Evolutionary conservation across 1,284 basidiomycete species (phyloP).

Genomic region (Ustilago sp.): DNA sequence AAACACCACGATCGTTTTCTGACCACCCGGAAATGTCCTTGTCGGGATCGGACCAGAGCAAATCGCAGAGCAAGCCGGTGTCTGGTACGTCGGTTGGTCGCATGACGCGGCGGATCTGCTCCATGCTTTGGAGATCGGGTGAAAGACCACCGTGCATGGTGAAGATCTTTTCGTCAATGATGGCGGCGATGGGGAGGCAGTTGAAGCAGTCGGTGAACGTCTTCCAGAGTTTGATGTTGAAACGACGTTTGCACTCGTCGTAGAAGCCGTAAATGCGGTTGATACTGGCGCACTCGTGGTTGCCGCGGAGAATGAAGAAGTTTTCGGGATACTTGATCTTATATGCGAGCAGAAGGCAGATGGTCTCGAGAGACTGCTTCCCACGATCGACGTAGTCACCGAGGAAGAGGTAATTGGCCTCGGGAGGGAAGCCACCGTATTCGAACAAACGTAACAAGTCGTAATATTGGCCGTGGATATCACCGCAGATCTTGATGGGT

Average conservation of each 20-base stretch:
- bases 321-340: slow-evolving; percentile 99
- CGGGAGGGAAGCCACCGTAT: slow-evolving; percentile 93
- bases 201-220: slow-evolving; percentile 98
- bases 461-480: slow-evolving; percentile 96
- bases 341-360: slow-evolving; percentile 85
- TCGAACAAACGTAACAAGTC: slow-evolving; percentile 92
- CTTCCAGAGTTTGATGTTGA: slow-evolving; percentile 98
- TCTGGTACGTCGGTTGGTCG: slow-evolving; percentile 98
- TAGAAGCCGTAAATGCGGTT: slow-evolving; percentile 97
- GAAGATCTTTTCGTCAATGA: slow-evolving; percentile 97
- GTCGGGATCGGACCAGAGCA: slow-evolving; percentile 99
- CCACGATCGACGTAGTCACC: slow-evolving; percentile 96
- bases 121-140: slow-evolving; percentile 98
- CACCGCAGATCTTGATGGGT: slow-evolving; percentile 96
- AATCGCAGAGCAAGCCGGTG: slow-evolving; percentile 95
- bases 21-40: slow-evolving; percentile 99
- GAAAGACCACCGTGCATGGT: slow-evolving; percentile 88
- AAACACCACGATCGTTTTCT: slow-evolving; percentile 98
- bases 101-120: slow-evolving; percentile 99
- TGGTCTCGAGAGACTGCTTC: slow-evolving; percentile 93
- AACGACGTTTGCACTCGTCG: slow-evolving; percentile 96
- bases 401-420: slow-evolving; percentile 95
- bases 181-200: slow-evolving; percentile 92
- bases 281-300: slow-evolving; percentile 94
- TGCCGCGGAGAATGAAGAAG: slow-evolving; percentile 93